Conservation (phyloP, 768 basidiomycete species). For the Gelatoporia subvermispora region DNA sequence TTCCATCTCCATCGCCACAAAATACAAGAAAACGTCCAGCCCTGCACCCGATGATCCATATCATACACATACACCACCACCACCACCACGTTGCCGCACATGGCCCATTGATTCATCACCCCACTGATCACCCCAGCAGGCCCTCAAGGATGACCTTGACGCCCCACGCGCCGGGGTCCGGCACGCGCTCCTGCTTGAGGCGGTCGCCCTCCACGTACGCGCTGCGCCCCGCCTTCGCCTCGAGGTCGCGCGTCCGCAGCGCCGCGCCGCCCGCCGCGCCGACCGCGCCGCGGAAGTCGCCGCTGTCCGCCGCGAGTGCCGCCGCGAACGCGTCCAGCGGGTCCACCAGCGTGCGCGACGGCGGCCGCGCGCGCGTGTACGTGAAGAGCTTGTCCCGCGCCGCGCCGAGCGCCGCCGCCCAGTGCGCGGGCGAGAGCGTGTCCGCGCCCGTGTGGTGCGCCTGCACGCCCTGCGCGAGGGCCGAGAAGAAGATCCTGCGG, state of each 20-base stretch:
- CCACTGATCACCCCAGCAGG: conserved; percentile 23
- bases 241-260: conserved; percentile 66
- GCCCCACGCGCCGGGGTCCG: conserved; percentile 93
- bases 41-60: no score
- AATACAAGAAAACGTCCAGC: no score
- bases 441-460: conserved; percentile 26
- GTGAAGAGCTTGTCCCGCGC: conserved; percentile 65
- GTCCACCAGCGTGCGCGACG: conserved; percentile 90
- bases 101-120: background rate
- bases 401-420: conserved; percentile 52
- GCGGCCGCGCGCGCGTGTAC: conserved; percentile 85
- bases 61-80: no score
- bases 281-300: conserved; percentile 48
- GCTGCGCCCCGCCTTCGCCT: conserved; percentile 84
- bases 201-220: conserved; percentile 76
- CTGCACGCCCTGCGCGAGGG: conserved; percentile 69
- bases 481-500: conserved; percentile 84
- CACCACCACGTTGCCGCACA: no score
- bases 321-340: conserved; percentile 76
- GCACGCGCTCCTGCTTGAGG: conserved; percentile 54
- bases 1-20: no score
- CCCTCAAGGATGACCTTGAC: conserved; percentile 70
- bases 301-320: conserved; percentile 29
- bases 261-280: conserved; percentile 60
- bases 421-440: conserved; percentile 46